Evolutionary conservation across 2,329 filamentous ascomycete species (phyloP), one percentile per base, ranked within the genome.

Genomic region (Aspergillus spinulosporus): DNA sequence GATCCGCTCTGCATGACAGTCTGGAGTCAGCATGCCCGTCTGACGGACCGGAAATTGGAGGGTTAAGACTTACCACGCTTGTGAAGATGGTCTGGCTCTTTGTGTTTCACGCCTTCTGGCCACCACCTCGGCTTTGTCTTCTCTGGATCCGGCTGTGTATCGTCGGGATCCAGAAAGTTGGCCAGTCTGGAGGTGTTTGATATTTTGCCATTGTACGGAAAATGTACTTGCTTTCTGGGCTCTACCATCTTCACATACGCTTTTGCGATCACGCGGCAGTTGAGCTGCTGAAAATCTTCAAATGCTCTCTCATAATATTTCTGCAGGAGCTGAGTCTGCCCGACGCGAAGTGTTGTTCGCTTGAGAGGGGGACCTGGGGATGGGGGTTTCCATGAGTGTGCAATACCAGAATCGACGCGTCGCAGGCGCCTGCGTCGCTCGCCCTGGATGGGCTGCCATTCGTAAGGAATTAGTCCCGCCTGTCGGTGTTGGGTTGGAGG

Each of bases 51-150:
- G 8, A 21, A 4, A n/a, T 6, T 11, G 12, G 29, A 47, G 14
- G 12, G 21, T 21, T 21, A n/a, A 34, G 8, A 34, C 72, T 59
- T 68, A 78, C 76, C 72, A 48, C 67, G 64, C 58, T 76, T 77
- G 34, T 68, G 66, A 14, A 78, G 66, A 64, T 79, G 77, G 58
- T 78, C 76, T 6, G 77, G 76, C 57, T 78, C 77, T 55, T 67
- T 71, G 59, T 78, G 77, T 9, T 65, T 73, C 42, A 77, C 72
- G 29, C 71, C 72, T 15, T 59, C 43, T 21, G 72, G 71, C 71
- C 72, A 76, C 69, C 69, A 75, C 14, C 67, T 65, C 2, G 76
- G 76, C 43, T 72, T 75, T 8, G 75, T 78, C 50, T 68, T 63
- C 54, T 76, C 70, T 3, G 72, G 68, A 58, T 78, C 78, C 48